phyloP scores from a whole-genome alignment of 2,329 filamentous ascomycete species.

The Rhinocladiella similis region DNA sequence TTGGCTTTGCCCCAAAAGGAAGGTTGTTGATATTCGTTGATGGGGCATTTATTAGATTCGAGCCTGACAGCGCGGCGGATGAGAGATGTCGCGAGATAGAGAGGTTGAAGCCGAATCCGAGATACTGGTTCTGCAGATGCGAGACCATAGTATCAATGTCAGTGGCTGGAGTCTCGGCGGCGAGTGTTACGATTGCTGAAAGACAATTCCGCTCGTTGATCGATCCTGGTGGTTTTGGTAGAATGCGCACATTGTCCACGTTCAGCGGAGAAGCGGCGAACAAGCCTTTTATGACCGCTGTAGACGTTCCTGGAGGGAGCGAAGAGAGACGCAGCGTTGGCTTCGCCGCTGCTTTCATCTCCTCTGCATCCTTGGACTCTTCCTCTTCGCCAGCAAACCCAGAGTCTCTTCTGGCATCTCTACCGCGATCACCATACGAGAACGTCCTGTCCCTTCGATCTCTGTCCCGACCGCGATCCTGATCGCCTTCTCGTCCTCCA shows the following conservation, averaged over 20 bases:
- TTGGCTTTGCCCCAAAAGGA: conserved; percentile 75
- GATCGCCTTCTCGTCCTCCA: conserved; percentile 37
- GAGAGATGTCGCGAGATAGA: conserved; percentile 80
- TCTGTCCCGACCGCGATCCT: conserved; percentile 8
- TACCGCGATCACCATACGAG: conserved; percentile 16
- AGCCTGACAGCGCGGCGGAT: conserved; percentile 64
- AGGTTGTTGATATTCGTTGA: conserved; percentile 51
- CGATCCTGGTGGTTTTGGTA: conserved; percentile 54
- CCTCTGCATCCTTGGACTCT: conserved; percentile 23
- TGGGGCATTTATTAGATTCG: conserved; percentile 52
- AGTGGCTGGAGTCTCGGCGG: conserved; percentile 75
- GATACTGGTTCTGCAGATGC: conserved; percentile 75
- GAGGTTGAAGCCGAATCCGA: conserved; percentile 81
- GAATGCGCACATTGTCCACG: conserved; percentile 73
- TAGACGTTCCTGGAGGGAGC: conserved; percentile 54
- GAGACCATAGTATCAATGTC: conserved; percentile 82
- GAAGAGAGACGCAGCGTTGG: conserved; percentile 57
- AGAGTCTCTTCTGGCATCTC: conserved; percentile 2
- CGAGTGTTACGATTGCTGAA: conserved; percentile 77
- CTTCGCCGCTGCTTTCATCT: conserved; percentile 52
- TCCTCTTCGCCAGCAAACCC: conserved; percentile 14
- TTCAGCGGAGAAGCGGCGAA: conserved; percentile 54
- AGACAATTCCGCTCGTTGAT: conserved; percentile 67
- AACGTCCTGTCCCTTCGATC: conserved; percentile 16
- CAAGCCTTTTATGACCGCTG: conserved; percentile 50